These are phyloP conservation scores for Mucor lusitanicus DNA, from an alignment of 371 early-diverging fungal genomes.

Conservation along the genomic window DNA sequence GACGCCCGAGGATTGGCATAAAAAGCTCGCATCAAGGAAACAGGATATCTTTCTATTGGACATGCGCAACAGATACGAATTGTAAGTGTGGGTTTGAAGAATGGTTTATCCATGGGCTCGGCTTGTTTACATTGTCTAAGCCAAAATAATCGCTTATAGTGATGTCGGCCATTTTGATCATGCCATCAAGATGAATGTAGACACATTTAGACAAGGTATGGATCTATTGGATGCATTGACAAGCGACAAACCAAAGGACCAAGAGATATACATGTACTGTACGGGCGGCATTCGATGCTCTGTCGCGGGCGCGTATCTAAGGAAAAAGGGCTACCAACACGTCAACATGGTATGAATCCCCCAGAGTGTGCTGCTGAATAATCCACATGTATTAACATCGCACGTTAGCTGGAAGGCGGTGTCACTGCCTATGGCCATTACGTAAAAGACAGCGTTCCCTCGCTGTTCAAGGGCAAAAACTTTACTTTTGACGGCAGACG, in stretches of 20 bases:
- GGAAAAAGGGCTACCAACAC: conserved; percentile 62
- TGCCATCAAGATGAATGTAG: conserved; percentile 70
- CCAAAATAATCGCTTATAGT: conserved; percentile 25
- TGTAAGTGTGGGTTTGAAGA: conserved; percentile 33
- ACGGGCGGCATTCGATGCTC: conserved; percentile 85
- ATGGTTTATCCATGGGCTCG: neutral
- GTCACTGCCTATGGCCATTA: conserved; percentile 78
- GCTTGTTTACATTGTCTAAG: conserved; percentile 1
- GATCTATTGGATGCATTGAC: conserved; percentile 35
- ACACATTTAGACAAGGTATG: conserved; percentile 72
- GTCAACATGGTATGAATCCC: conserved; percentile 59
- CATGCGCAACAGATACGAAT: conserved; percentile 82
- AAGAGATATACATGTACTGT: conserved; percentile 82
- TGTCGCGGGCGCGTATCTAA: conserved; percentile 71
- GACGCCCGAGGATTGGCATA: conserved; percentile 68
- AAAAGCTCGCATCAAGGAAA: conserved; percentile 42
- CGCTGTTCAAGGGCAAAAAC: conserved; percentile 75
- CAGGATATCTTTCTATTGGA: conserved; percentile 57
- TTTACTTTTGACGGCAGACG: conserved; percentile 80
- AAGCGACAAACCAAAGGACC: conserved; percentile 26
- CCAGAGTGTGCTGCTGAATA: neutral
- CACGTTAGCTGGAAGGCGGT: conserved; percentile 65
- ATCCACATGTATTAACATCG: neutral
- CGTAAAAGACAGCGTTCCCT: conserved; percentile 38
- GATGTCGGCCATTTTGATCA: conserved; percentile 69